A percentile compares a stretch with the other conserved stretches of the same genome.
Conservation (phyloP, 169 alveolate species). For the Cryptosporidium andersoni region DNA sequence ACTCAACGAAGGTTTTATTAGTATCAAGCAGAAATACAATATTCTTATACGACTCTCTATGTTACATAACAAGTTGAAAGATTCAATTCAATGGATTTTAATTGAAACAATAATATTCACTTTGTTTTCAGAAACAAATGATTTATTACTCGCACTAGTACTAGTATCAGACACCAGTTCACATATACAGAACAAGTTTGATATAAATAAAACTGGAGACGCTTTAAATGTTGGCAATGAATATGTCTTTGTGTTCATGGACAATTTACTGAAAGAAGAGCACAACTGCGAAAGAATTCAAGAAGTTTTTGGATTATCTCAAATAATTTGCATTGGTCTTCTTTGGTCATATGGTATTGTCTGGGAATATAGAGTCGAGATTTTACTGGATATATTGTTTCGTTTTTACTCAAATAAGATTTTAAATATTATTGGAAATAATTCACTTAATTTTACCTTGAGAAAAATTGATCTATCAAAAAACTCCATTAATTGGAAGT, state of each 20-base stretch:
- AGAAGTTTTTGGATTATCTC: neutral
- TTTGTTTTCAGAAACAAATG: constrained; percentile 43
- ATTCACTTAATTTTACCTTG: too few relatives aligned
- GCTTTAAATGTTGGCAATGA: constrained; percentile 25
- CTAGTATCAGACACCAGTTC: constrained; percentile 18
- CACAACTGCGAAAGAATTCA: constrained; percentile 3
- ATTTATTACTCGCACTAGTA: constrained; percentile 19
- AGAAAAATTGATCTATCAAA: neutral
- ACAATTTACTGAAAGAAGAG: constrained; percentile 1
- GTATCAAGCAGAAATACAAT: constrained; percentile 27
- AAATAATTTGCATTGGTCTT: constrained; percentile 10
- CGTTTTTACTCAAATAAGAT: constrained; percentile 24
- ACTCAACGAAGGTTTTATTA: constrained; percentile 10
- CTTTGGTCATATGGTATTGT: constrained; percentile 46
- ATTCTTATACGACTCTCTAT: constrained; percentile 13
- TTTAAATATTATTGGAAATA: too few relatives aligned
- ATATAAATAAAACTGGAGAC: constrained; percentile 23
- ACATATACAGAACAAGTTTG: constrained; percentile 7
- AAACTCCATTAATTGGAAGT: neutral
- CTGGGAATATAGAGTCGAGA: constrained; percentile 27
- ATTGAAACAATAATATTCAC: constrained; percentile 22
- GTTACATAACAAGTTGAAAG: too few relatives aligned
- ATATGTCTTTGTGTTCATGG: neutral
- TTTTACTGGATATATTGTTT: constrained; percentile 31
- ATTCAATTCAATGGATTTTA: neutral